Conservation (phyloP, 176 grass and related monocot genomes). For the Chloris gayana region DNA sequence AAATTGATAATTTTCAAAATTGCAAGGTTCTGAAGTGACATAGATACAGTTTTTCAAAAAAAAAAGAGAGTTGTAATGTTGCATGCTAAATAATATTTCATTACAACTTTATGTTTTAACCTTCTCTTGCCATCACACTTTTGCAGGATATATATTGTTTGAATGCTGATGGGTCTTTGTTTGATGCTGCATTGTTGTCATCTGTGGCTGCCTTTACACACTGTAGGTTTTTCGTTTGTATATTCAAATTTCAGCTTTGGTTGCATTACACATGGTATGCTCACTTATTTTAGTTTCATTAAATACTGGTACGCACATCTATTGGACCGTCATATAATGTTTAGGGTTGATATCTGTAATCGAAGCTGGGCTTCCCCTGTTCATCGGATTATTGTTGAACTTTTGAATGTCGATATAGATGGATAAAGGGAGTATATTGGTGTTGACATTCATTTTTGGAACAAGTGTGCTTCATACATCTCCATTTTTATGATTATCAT, state of each 20-base stretch:
- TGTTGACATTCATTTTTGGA: slow-evolving; percentile 1
- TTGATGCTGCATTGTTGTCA: slow-evolving; percentile 84
- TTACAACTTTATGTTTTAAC: slow-evolving; percentile 22
- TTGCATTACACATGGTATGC: slow-evolving; percentile 76
- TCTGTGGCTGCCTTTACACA: slow-evolving; percentile 84
- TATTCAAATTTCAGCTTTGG: slow-evolving; percentile 53
- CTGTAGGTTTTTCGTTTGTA: slow-evolving; percentile 41
- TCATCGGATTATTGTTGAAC: too few relatives aligned
- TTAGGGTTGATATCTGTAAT: not conserved
- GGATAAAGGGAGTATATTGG: not conserved
- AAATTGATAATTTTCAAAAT: too few relatives aligned
- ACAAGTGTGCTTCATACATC: not conserved
- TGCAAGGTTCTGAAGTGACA: too few relatives aligned
- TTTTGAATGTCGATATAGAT: too few relatives aligned
- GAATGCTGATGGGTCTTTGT: slow-evolving; percentile 89
- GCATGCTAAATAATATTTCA: slow-evolving; percentile 1
- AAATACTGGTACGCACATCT: not conserved
- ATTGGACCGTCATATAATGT: slow-evolving; percentile 1
- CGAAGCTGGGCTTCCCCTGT: too few relatives aligned
- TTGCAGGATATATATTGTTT: slow-evolving; percentile 91
- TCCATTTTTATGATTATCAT: not conserved
- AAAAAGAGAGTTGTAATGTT: slow-evolving; percentile 14
- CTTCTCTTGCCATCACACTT: slow-evolving; percentile 15
- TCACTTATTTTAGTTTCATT: not conserved
- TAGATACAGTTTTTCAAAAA: too few relatives aligned